Evolutionary conservation across 1,284 basidiomycete genomes (phyloP).

Genomic region (Pyrrhoderma noxium): DNA sequence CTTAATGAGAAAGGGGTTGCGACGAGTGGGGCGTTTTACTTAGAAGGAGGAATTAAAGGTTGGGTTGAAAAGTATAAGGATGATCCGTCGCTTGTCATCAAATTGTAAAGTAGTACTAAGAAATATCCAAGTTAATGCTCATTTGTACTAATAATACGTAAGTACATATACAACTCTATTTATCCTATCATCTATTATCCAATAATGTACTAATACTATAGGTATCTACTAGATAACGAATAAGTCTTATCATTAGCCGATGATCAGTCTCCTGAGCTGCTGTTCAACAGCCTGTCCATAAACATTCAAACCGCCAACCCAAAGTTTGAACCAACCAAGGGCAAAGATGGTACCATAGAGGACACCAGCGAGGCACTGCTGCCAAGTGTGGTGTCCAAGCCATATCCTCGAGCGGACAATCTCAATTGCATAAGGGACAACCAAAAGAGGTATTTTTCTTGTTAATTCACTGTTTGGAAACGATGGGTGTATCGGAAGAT

Average conservation of each 20-base stretch:
- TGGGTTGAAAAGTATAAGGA: conserved; percentile 16
- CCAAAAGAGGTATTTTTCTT: conserved; percentile 37
- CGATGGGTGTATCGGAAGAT: conserved; percentile 45
- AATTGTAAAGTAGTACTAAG: conserved; percentile 4
- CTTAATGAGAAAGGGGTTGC: conserved; percentile 14
- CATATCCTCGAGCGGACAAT: conserved; percentile 66
- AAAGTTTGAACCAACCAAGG: conserved; percentile 53
- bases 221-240: background rate
- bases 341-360: conserved; percentile 53
- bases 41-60: conserved; percentile 18
- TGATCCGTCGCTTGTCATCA: conserved; percentile 5
- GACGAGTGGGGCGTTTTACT: conserved; percentile 14
- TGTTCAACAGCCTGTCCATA: conserved; percentile 9
- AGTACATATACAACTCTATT: too few relatives aligned
- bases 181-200: too few relatives aligned
- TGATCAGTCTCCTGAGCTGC: background rate
- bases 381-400: conserved; percentile 76
- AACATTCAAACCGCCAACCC: conserved; percentile 29
- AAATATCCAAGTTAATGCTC: too few relatives aligned
- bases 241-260: background rate
- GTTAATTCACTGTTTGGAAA: conserved; percentile 32
- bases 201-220: too few relatives aligned
- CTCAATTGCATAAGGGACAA: conserved; percentile 45
- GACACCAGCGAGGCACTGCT: conserved; percentile 66
- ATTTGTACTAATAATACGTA: too few relatives aligned